Evolutionary conservation across 257 asterid genomes (phyloP), one percentile per base, ranked within the genome.

Genomic region (Rubia yunnanensis): DNA sequence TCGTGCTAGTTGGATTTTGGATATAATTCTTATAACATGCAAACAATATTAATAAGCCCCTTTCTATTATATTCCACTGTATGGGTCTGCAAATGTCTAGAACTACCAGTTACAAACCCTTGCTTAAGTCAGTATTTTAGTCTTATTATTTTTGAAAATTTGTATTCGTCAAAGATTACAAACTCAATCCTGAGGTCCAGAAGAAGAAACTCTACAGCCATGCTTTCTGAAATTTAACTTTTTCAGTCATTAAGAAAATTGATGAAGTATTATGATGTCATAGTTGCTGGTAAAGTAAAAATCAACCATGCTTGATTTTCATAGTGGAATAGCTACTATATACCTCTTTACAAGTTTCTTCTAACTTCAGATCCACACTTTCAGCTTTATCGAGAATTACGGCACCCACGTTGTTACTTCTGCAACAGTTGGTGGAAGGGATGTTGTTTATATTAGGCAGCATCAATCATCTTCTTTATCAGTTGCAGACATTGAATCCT

Each of bases 391-490:
- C 23, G 99, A 94, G 68, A 94, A 85, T 79, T 94, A 86, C 32
- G 99, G 99, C 65, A 94, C 99, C 63, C 99, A 94, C 70, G 86
- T 94, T 35, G 95, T 90, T 65, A 90, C 99, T 44, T 94, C 99
- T 23, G 95, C 88, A 35, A 90, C 99, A 13, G 70, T 94, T 63
- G 99, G 99, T 77, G 99, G 99, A 78, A 85, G 89, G 76, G 99
- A 94, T 69, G 84, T 85, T 30, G 95, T 94, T 68, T 94, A 90
- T 69, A 67, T 94, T 61, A 80, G 91, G 67, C 99, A 90, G 75
- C 99, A 90, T 78, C 95, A 86, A 41, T 85, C 96, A 49, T 94
- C 99, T 60, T 94, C 99, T 73, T 85, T 94, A 67, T 77, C 91
- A 27, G 78, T 72, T 41, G 49, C 73, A 4, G 99, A 94, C 54